phyloP scores from a whole-genome alignment of 164 flowering plant species.

The Chimonanthus salicifolius region DNA sequence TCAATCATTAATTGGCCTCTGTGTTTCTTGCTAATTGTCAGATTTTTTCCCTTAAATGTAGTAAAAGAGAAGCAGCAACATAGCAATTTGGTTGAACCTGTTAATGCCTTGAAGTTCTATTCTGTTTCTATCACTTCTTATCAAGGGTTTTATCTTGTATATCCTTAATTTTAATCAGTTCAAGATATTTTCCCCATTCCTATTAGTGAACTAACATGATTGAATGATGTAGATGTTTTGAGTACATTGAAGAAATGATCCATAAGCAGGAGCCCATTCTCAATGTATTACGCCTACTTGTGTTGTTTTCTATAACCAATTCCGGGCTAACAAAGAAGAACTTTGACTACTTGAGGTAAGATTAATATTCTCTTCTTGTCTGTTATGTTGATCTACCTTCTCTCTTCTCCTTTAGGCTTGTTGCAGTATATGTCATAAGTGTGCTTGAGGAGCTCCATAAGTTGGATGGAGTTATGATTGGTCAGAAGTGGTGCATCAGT shows the following conservation, averaged over 20 bases:
- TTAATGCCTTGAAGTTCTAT: too few species aligned
- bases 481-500: too few species aligned
- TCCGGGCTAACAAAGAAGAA: constrained; percentile 80
- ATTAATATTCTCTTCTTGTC: not conserved
- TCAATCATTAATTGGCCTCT: not conserved
- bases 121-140: not conserved
- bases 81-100: not conserved
- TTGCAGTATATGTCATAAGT: too few species aligned
- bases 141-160: not conserved
- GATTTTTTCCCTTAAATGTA: too few species aligned
- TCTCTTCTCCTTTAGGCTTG: not conserved
- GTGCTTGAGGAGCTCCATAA: too few species aligned
- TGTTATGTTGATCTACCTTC: constrained; percentile 3
- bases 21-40: not conserved
- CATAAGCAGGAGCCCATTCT: constrained; percentile 93
- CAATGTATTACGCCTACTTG: constrained; percentile 71
- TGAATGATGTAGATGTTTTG: constrained; percentile 72
- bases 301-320: constrained; percentile 80
- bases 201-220: constrained; percentile 1
- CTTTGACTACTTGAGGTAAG: constrained; percentile 85
- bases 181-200: not conserved
- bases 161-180: not conserved
- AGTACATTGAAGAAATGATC: constrained; percentile 96
- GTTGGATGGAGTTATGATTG: too few species aligned
- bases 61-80: not conserved